These are phyloP conservation scores for Fraxinus anomala DNA, from an alignment of 257 asterid species.

Conservation along the genomic window DNA sequence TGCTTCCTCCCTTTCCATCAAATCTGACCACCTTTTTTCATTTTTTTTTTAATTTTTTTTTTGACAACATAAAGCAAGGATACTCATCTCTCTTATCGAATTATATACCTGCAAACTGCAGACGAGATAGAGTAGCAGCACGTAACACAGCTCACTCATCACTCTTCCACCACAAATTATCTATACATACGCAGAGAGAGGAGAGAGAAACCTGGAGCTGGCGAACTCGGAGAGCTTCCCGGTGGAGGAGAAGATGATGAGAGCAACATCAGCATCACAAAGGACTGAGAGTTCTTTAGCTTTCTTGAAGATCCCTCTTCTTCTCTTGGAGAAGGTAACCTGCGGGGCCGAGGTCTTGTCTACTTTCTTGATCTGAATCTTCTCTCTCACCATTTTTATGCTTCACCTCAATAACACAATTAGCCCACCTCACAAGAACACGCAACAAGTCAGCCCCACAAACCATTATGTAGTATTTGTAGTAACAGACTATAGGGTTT, in stretches of 20 bases:
- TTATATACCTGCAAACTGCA: too few relatives aligned
- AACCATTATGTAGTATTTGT: background rate
- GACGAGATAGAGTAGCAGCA: too few relatives aligned
- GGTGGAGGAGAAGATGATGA: slow-evolving; percentile 42
- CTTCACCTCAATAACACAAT: background rate
- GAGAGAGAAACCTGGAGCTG: slow-evolving; percentile 35
- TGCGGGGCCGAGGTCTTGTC: slow-evolving; percentile 47
- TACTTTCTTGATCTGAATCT: slow-evolving; percentile 50
- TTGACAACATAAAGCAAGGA: too few relatives aligned
- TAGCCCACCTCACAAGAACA: background rate
- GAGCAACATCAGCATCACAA: slow-evolving; percentile 52
- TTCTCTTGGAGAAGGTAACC: slow-evolving; percentile 49
- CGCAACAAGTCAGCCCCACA: background rate
- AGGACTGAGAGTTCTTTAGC: slow-evolving; percentile 55
- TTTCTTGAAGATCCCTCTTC: slow-evolving; percentile 55
- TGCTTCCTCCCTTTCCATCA: too few relatives aligned
- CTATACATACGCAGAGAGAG: background rate
- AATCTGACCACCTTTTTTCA: too few relatives aligned
- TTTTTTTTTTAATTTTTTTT: too few relatives aligned
- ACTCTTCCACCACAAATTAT: too few relatives aligned
- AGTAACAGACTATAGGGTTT: slow-evolving; percentile 23
- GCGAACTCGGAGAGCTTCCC: slow-evolving; percentile 44
- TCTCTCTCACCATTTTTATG: slow-evolving; percentile 38
- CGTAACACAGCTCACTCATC: too few relatives aligned
- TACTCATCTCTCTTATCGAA: too few relatives aligned